Percentiles rank a stretch among this genome's conserved stretches.
phyloP scores from a whole-genome alignment of 768 basidiomycete genomes.

The Termitomyces eurrhizus region DNA sequence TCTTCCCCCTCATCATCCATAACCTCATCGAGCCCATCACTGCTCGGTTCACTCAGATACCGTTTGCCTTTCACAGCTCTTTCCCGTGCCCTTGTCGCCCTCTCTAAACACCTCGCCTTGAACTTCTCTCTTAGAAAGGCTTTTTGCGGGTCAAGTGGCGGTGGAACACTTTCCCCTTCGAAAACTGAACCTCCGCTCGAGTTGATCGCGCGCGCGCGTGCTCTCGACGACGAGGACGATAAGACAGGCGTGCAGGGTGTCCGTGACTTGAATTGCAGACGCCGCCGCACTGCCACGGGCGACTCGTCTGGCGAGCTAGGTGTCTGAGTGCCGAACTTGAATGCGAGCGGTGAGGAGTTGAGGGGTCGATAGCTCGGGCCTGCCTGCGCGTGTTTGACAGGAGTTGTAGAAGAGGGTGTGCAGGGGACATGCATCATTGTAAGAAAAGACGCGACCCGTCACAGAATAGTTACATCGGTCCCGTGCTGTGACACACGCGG shows the following conservation, averaged over 20 bases:
- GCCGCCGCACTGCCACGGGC: constrained; percentile 46
- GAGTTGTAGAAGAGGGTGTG: constrained; percentile 9
- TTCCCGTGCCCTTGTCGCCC: constrained; percentile 53
- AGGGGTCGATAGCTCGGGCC: constrained; percentile 26
- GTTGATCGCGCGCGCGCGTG: constrained; percentile 5
- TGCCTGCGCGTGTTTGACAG: background rate
- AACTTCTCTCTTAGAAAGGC: constrained; percentile 56
- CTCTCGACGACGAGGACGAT: constrained; percentile 16
- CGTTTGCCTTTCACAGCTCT: constrained; percentile 40
- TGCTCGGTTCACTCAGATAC: constrained; percentile 35
- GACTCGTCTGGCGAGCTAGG: constrained; percentile 35
- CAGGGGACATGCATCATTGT: constrained; percentile 13
- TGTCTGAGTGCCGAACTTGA: constrained; percentile 7
- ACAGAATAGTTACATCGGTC: constrained; percentile 5
- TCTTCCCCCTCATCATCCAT: constrained; percentile 47
- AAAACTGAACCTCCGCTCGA: constrained; percentile 23
- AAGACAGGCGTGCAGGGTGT: constrained; percentile 24
- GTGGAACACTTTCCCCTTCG: constrained; percentile 8
- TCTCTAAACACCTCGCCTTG: constrained; percentile 57
- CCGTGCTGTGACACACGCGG: constrained; percentile 11
- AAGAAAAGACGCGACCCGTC: constrained; percentile 9
- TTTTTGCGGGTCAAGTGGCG: constrained; percentile 40
- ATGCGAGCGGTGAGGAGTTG: constrained; percentile 52
- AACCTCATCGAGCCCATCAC: constrained; percentile 43
- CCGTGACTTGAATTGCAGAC: constrained; percentile 48